Conservation (phyloP, 805 yeast species). For the Candida peoriensis region DNA sequence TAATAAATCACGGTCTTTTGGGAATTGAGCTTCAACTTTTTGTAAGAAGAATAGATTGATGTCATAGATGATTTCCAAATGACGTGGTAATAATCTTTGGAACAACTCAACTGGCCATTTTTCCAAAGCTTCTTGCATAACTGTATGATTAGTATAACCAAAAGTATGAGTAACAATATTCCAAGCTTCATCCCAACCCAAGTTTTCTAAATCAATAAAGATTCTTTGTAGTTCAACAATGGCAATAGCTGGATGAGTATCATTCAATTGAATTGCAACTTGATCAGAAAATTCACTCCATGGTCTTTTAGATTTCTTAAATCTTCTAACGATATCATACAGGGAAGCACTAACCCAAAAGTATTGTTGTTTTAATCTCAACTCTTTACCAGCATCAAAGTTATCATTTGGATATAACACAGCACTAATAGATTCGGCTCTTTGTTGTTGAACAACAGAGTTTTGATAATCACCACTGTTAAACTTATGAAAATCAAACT, state of each 20-base stretch:
- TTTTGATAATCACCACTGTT: conserved; percentile 86
- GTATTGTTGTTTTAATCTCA: conserved; percentile 90
- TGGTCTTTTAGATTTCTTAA: conserved; percentile 68
- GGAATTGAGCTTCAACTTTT: conserved; percentile 69
- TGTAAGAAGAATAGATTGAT: conserved; percentile 78
- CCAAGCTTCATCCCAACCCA: conserved; percentile 87
- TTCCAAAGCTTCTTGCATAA: conserved; percentile 90
- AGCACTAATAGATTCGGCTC: conserved; percentile 89
- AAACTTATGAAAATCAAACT: conserved; percentile 87
- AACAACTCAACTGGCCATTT: conserved; percentile 89
- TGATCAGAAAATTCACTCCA: conserved; percentile 83
- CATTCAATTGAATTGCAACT: conserved; percentile 89
- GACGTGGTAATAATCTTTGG: conserved; percentile 81
- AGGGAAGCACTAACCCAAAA: conserved; percentile 96
- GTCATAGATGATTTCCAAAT: conserved; percentile 83
- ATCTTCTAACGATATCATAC: conserved; percentile 86
- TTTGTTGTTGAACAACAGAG: conserved; percentile 79
- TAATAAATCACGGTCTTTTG: conserved; percentile 59
- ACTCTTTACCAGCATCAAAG: conserved; percentile 84
- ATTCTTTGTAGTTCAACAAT: conserved; percentile 86
- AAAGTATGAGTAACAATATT: conserved; percentile 70
- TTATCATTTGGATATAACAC: conserved; percentile 93
- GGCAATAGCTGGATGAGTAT: conserved; percentile 92
- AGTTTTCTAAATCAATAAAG: conserved; percentile 75
- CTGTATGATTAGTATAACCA: conserved; percentile 94